These are phyloP conservation scores for Pichia kudriavzevii DNA, from an alignment of 1,139 yeast genomes.

Conservation along the genomic window DNA sequence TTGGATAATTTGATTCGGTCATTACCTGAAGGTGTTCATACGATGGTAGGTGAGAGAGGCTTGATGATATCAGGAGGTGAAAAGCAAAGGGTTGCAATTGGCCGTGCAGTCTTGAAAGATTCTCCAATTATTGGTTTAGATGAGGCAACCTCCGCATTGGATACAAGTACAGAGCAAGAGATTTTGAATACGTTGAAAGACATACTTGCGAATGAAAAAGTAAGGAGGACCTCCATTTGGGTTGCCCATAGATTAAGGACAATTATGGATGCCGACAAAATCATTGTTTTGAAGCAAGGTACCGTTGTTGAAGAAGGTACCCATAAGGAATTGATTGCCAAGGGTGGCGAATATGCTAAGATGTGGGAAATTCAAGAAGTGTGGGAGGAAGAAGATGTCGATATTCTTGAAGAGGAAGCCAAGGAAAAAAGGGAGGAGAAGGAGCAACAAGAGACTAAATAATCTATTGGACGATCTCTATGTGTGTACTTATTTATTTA, in stretches of 20 bases:
- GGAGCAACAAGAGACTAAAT: slow-evolving; percentile 2
- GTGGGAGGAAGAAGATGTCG: slow-evolving; percentile 50
- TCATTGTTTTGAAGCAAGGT: slow-evolving; percentile 79
- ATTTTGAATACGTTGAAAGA: slow-evolving; percentile 63
- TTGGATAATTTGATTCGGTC: slow-evolving; percentile 55
- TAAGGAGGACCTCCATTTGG: slow-evolving; percentile 67
- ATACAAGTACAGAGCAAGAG: slow-evolving; percentile 91
- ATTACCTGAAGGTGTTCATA: slow-evolving; percentile 75
- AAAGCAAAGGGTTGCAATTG: slow-evolving; percentile 90
- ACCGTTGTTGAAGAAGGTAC: slow-evolving; percentile 81
- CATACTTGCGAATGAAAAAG: slow-evolving; percentile 30
- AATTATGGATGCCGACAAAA: slow-evolving; percentile 89
- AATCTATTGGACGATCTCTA: too few relatives aligned
- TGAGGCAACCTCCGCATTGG: slow-evolving; percentile 95
- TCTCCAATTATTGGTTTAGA: slow-evolving; percentile 92
- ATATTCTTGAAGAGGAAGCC: too few relatives aligned
- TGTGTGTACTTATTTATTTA: too few relatives aligned
- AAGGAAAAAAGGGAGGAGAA: slow-evolving; percentile 30
- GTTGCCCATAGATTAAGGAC: slow-evolving; percentile 94
- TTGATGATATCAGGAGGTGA: slow-evolving; percentile 99
- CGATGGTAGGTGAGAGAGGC: slow-evolving; percentile 97
- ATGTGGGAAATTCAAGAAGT: slow-evolving; percentile 93
- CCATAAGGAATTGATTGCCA: slow-evolving; percentile 52
- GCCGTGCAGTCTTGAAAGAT: slow-evolving; percentile 73
- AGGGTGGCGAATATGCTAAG: slow-evolving; percentile 58